Base-by-base conservation (phyloP, 306 rosid species). In the Calophaca sinica region DNA sequence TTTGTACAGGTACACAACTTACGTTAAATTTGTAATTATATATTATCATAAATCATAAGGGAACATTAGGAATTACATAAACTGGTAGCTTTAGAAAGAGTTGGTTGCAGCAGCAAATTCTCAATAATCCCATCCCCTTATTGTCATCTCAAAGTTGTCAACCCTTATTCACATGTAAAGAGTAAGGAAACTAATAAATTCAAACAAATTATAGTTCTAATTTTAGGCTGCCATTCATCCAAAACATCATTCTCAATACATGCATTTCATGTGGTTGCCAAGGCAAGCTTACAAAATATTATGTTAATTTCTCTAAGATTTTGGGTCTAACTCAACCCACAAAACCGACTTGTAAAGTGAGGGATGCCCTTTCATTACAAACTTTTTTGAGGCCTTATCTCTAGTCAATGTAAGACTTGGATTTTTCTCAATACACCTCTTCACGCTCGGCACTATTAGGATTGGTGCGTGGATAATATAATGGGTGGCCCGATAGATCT, bases 201-300 rank as follows among this genome's bases (percentile, higher is more conserved):
- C 59, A 20, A 57, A 44, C 58, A 76, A 9, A 13, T 45, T 73
- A 65, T 10, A 48, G 8, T 39, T 66, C 42, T 44, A 44, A 71
- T 20, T 64, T 45, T 11, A 13, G 53, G 60, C 8, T 38, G 59
- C 50, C 48, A 31, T 32, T 59, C 65, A 67, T 67, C 64, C 32
- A 55, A n/a, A 48, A 28, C 63, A 55, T 3, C 13, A 73, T 57
- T 38, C 46, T 64, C 66, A 73, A 20, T 20, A 20, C 26, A 20
- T 20, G 26, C 26, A 20, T 20, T 20, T 20, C 26, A 20, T 20
- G 26, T 20, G 26, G 26, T 20, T 20, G 26, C 26, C 26, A 20
- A 20, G 26, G 26, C 26, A 20, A 20, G 26, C 26, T 1, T 20
- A 20, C 26, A 20, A 20, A 20, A 20, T 20, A 20, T 20, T 20